Evolutionary conservation across 2,329 filamentous ascomycete species (phyloP).

Genomic region (Talaromyces piceae): DNA sequence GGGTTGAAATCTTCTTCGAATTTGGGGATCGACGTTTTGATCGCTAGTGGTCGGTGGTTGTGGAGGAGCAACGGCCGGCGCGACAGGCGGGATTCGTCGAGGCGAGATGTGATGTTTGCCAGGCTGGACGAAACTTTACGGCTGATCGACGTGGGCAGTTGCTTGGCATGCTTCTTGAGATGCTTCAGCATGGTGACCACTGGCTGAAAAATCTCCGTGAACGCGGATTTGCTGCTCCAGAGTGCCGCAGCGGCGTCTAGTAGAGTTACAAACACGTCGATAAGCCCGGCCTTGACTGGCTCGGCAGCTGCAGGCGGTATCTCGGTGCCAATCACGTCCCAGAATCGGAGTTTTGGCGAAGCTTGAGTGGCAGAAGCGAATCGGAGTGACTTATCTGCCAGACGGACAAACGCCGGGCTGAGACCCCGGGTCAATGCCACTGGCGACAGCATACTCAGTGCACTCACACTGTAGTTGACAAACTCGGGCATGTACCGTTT

Average conservation of each 20-base stretch:
- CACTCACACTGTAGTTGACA: constrained; percentile 71
- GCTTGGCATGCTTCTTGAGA: constrained; percentile 10
- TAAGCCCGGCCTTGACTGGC: constrained; percentile 50
- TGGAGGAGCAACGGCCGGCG: constrained; percentile 81
- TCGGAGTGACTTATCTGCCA: constrained; percentile 46
- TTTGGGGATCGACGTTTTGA: constrained; percentile 82
- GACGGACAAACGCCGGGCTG: constrained; percentile 56
- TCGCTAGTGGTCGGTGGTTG: constrained; percentile 78
- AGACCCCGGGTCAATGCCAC: constrained; percentile 39
- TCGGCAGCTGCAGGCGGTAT: constrained; percentile 23
- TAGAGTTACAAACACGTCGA: constrained; percentile 58
- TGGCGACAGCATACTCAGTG: constrained; percentile 61
- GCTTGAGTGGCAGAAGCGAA: constrained; percentile 31
- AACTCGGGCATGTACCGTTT: constrained; percentile 87
- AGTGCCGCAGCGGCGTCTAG: constrained; percentile 61
- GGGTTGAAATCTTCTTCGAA: constrained; percentile 96
- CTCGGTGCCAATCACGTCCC: constrained; percentile 44
- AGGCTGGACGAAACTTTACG: constrained; percentile 24
- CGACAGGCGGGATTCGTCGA: constrained; percentile 54
- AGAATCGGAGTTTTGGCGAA: constrained; percentile 47
- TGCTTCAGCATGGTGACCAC: constrained; percentile 45
- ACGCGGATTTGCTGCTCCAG: constrained; percentile 68
- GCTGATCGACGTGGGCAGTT: constrained; percentile 3
- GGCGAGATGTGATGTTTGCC: constrained; percentile 31
- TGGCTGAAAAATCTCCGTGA: constrained; percentile 70